Conservation (phyloP, 805 yeast genomes). For the Wickerhamiella allomyrinae region DNA sequence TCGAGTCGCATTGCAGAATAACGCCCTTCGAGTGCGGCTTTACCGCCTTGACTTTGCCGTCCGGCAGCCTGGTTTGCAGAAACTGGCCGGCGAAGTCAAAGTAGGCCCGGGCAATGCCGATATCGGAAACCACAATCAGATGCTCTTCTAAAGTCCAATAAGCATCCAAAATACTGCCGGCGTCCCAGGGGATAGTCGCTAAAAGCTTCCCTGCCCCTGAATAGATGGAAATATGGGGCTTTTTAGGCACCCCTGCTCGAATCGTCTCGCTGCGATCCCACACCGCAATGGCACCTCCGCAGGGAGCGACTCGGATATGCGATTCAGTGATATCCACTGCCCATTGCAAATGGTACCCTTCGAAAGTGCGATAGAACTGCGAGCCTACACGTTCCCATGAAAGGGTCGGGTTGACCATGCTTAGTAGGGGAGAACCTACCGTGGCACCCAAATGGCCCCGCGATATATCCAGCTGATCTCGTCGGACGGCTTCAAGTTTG, state of each 20-base stretch:
- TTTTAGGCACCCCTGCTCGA: slow-evolving; percentile 7
- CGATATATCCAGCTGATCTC: slow-evolving; percentile 54
- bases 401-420: slow-evolving; percentile 17
- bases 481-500: slow-evolving; percentile 50
- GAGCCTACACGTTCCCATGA: slow-evolving; percentile 71
- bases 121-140: slow-evolving; percentile 39
- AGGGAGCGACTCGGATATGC: slow-evolving; percentile 36
- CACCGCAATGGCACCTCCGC: slow-evolving; percentile 41
- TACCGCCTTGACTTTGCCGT: not conserved
- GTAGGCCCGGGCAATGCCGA: slow-evolving; percentile 43
- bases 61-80: slow-evolving; percentile 18
- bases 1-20: not conserved
- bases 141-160: slow-evolving; percentile 41
- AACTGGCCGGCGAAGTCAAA: slow-evolving; percentile 56
- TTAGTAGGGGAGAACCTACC: not conserved
- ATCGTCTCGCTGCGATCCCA: slow-evolving; percentile 13
- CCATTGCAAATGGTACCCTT: slow-evolving; percentile 46
- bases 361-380: slow-evolving; percentile 49
- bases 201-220: slow-evolving; percentile 22
- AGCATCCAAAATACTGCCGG: slow-evolving; percentile 39
- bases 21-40: not conserved
- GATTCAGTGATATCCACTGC: slow-evolving; percentile 30
- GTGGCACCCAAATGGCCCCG: slow-evolving; percentile 15
- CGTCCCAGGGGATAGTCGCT: slow-evolving; percentile 24
- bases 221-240: slow-evolving; percentile 18